Evolutionary conservation across 1,284 basidiomycete species (phyloP).

Genomic region (Irpex lacteus): DNA sequence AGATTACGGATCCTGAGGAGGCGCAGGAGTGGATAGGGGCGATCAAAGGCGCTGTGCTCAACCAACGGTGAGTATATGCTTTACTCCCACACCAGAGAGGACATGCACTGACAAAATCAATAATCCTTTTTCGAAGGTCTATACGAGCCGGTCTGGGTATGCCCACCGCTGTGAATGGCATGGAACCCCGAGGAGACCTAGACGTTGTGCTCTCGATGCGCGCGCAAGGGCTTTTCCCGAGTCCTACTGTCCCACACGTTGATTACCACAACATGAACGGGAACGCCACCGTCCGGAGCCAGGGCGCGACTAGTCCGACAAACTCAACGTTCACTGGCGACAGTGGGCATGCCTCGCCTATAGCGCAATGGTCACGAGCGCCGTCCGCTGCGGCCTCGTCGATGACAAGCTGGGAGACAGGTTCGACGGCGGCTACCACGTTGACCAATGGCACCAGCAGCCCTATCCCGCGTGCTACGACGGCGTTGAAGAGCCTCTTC

Average conservation of each 20-base stretch:
- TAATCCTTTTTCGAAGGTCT: constrained; percentile 38
- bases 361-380: constrained; percentile 13
- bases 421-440: neutral
- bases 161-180: constrained; percentile 36
- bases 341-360: constrained; percentile 7
- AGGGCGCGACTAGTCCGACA: constrained; percentile 13
- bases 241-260: constrained; percentile 3
- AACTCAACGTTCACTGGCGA: constrained; percentile 13
- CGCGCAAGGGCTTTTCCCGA: constrained; percentile 43
- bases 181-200: constrained; percentile 72
- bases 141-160: constrained; percentile 62
- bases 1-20: constrained; percentile 56
- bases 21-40: constrained; percentile 71
- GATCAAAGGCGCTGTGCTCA: constrained; percentile 69
- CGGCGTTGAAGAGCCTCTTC: constrained; percentile 58
- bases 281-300: constrained; percentile 1
- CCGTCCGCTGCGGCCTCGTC: neutral
- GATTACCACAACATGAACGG: neutral
- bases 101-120: neutral
- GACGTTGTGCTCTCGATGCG: constrained; percentile 81
- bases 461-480: constrained; percentile 7
- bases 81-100: neutral
- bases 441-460: neutral
- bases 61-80: constrained; percentile 52
- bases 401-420: neutral